Evolutionary conservation across 2,329 filamentous ascomycete species (phyloP).

Genomic region (Colletotrichum sp.): DNA sequence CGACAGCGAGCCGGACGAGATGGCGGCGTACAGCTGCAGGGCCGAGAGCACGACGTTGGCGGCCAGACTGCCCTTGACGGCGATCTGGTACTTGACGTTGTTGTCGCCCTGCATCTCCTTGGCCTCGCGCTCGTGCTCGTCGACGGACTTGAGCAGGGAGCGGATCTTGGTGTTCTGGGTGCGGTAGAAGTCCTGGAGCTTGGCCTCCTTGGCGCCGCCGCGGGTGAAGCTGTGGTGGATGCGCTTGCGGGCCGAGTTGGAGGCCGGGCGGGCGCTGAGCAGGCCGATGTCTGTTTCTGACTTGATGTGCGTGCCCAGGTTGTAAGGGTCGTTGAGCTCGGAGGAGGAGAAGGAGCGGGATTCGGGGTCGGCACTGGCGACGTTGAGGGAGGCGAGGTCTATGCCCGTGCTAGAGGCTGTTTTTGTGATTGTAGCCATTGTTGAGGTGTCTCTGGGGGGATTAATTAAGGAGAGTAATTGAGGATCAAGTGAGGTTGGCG

Average conservation of each 20-base stretch:
- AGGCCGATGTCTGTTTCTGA: conserved; percentile 72
- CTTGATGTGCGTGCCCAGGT: conserved; percentile 79
- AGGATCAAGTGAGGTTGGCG: not conserved
- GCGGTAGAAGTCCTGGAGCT: conserved; percentile 83
- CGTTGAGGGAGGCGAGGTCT: not conserved
- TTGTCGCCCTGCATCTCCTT: conserved; percentile 81
- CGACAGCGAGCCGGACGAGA: conserved; percentile 86
- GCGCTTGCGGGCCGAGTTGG: conserved; percentile 81
- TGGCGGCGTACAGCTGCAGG: conserved; percentile 88
- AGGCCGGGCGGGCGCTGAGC: conserved; percentile 64
- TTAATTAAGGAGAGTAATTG: not conserved
- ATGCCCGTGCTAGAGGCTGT: not conserved
- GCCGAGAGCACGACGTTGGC: conserved; percentile 81
- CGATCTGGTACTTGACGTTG: conserved; percentile 75
- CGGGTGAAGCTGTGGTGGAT: conserved; percentile 24
- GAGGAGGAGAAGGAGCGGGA: conserved; percentile 12
- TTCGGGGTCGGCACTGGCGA: conserved; percentile 9
- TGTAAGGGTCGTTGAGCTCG: conserved; percentile 73
- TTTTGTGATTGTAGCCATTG: not conserved
- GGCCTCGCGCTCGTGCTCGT: conserved; percentile 85
- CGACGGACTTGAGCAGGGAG: conserved; percentile 87
- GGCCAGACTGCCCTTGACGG: conserved; percentile 69
- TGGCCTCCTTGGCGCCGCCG: conserved; percentile 45
- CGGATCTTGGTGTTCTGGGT: conserved; percentile 93
- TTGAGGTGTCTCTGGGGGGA: not conserved